A percentile compares a stretch with the other conserved stretches of the same genome.
These are phyloP conservation scores for Aspergillus olivimuriae DNA, from an alignment of 495 filamentous ascomycete species.

Conservation along the genomic window DNA sequence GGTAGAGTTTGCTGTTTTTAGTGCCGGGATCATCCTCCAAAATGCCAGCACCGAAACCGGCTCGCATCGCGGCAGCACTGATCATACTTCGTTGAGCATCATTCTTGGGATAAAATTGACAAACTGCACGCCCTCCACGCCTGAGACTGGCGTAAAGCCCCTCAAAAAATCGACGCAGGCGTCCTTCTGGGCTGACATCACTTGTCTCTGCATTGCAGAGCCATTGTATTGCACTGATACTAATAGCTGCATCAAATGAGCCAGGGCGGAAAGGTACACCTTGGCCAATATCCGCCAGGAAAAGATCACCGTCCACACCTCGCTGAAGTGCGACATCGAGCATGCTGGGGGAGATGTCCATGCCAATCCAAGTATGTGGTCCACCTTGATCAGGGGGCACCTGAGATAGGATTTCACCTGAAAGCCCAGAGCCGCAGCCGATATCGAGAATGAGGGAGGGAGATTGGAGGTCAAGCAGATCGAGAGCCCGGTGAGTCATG, in stretches of 20 bases:
- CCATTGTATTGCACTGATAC: slow-evolving; percentile 94
- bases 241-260: slow-evolving; percentile 90
- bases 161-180: slow-evolving; percentile 81
- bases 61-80: slow-evolving; percentile 76
- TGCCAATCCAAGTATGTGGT: slow-evolving; percentile 87
- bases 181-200: slow-evolving; percentile 68
- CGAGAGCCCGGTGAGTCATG: slow-evolving; percentile 90
- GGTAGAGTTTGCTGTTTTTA: slow-evolving; percentile 87
- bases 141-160: slow-evolving; percentile 81
- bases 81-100: slow-evolving; percentile 89
- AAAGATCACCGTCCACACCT: slow-evolving; percentile 84
- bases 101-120: slow-evolving; percentile 98
- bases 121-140: slow-evolving; percentile 84
- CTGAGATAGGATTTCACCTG: slow-evolving; percentile 81
- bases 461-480: slow-evolving; percentile 72
- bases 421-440: slow-evolving; percentile 92
- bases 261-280: slow-evolving; percentile 91
- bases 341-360: slow-evolving; percentile 94
- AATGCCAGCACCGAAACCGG: slow-evolving; percentile 91
- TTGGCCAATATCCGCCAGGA: slow-evolving; percentile 91
- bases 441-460: slow-evolving; percentile 90
- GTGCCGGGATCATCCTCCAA: slow-evolving; percentile 93
- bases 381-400: slow-evolving; percentile 61
- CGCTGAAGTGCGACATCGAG: slow-evolving; percentile 84
- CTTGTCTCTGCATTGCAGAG: slow-evolving; percentile 89